phyloP scores from a whole-genome alignment of 768 basidiomycete species.

The Pulveroboletus sp. region DNA sequence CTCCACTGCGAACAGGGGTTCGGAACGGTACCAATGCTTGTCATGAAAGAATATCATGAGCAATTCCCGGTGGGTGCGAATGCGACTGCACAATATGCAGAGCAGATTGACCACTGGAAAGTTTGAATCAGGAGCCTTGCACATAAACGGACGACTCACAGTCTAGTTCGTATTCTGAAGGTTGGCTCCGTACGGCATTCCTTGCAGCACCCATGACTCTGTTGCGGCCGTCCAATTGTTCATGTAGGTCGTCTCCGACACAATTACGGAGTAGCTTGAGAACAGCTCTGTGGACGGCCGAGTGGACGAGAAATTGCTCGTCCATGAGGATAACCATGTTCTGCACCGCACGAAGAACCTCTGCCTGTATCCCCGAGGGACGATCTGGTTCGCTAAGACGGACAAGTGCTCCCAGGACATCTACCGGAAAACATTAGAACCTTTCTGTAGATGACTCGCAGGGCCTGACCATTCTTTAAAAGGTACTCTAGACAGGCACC shows the following conservation, averaged over 20 bases:
- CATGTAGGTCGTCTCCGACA: conserved; percentile 89
- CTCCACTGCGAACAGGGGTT: conserved; percentile 71
- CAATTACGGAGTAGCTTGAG: conserved; percentile 82
- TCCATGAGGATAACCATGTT: conserved; percentile 91
- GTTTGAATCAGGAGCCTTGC: conserved; percentile 4
- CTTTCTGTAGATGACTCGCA: neutral
- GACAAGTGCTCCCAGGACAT: conserved; percentile 82
- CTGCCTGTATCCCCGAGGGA: conserved; percentile 87
- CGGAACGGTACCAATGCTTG: conserved; percentile 81
- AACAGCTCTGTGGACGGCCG: conserved; percentile 86
- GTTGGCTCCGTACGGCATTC: conserved; percentile 59
- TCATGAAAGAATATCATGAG: conserved; percentile 98
- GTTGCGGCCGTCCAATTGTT: conserved; percentile 76
- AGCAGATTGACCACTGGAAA: conserved; percentile 82
- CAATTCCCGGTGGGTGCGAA: conserved; percentile 83
- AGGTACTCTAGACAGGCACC: conserved; percentile 91
- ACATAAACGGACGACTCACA: conserved; percentile 45
- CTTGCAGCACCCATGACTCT: conserved; percentile 84
- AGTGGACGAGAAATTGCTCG: conserved; percentile 91
- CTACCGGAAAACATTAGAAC: conserved; percentile 35
- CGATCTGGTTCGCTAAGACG: conserved; percentile 81
- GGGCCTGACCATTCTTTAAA: conserved; percentile 71
- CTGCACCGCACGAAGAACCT: conserved; percentile 82
- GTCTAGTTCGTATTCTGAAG: conserved; percentile 90
- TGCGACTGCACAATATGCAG: conserved; percentile 89